Conservation (phyloP, 2,329 filamentous ascomycete species). For the Dryadomyces quercus-mongolicae region DNA sequence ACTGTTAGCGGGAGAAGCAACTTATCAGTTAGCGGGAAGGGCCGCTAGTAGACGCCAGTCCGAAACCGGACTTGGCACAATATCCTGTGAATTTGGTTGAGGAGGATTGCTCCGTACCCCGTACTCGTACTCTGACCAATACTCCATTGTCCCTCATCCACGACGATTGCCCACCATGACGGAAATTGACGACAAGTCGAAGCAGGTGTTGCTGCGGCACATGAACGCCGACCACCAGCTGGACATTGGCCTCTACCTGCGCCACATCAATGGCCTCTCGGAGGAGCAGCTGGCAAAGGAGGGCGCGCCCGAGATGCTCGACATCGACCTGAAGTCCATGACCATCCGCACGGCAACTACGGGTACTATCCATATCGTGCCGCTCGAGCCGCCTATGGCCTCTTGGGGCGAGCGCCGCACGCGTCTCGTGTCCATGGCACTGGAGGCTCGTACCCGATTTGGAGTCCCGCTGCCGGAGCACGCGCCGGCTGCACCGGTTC, state of each 20-base stretch:
- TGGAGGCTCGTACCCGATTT: constrained; percentile 43
- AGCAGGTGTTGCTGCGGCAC: constrained; percentile 49
- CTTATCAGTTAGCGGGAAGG: no score
- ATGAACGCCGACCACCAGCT: constrained; percentile 77
- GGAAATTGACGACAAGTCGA: constrained; percentile 13
- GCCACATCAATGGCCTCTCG: constrained; percentile 51
- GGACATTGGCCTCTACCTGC: constrained; percentile 67
- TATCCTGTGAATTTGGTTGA: no score
- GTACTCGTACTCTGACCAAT: no score
- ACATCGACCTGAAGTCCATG: constrained; percentile 53
- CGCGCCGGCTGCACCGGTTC: constrained; percentile 24
- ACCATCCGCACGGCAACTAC: constrained; percentile 40
- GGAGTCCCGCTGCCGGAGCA: constrained; percentile 37
- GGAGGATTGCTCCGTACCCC: no score
- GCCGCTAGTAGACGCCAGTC: no score
- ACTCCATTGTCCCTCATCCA: no score
- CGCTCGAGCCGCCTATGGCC: constrained; percentile 59
- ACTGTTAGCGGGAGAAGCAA: no score
- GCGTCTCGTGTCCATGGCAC: constrained; percentile 59
- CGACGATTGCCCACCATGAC: not conserved
- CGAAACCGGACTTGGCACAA: no score
- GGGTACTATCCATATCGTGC: constrained; percentile 35
- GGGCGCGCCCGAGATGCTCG: constrained; percentile 41
- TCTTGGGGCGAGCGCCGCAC: constrained; percentile 54
- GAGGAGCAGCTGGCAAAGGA: constrained; percentile 17